A percentile compares a stretch with the other conserved stretches of the same genome.
phyloP scores from a whole-genome alignment of 768 basidiomycete species.

The Harrya chromipes region DNA sequence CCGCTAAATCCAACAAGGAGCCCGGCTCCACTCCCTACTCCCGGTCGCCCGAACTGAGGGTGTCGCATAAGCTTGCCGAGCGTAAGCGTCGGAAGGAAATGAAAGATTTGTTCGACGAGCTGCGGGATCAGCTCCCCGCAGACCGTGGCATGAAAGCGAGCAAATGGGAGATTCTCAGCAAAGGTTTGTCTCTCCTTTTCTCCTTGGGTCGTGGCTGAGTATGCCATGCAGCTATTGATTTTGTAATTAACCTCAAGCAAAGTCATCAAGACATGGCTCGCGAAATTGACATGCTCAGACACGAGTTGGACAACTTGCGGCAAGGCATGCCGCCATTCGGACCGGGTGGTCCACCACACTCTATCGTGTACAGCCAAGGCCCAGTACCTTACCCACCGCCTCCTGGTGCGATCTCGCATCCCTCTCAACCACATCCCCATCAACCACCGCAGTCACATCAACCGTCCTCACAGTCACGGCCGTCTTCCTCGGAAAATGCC shows the following conservation, averaged over 20 bases:
- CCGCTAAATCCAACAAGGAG: slow-evolving; percentile 43
- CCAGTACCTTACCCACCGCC: slow-evolving; percentile 47
- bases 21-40: slow-evolving; percentile 79
- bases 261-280: slow-evolving; percentile 72
- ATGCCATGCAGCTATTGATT: slow-evolving; percentile 71
- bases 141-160: slow-evolving; percentile 94
- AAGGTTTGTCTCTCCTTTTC: slow-evolving; percentile 53
- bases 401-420: slow-evolving; percentile 43
- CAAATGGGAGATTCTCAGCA: slow-evolving; percentile 99
- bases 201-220: slow-evolving; percentile 1
- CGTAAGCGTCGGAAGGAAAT: slow-evolving; percentile 97
- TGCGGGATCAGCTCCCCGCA: slow-evolving; percentile 88
- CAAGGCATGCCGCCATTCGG: slow-evolving; percentile 55
- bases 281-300: slow-evolving; percentile 75
- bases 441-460: slow-evolving; percentile 29
- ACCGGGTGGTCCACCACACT: slow-evolving; percentile 46
- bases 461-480: slow-evolving; percentile 47
- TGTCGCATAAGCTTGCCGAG: slow-evolving; percentile 97
- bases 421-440: slow-evolving; percentile 32
- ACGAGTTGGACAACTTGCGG: slow-evolving; percentile 65
- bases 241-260: slow-evolving; percentile 75
- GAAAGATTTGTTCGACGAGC: slow-evolving; percentile 97
- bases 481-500: slow-evolving; percentile 60
- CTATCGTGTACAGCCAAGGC: slow-evolving; percentile 51
- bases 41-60: slow-evolving; percentile 89